A percentile compares a stretch with the other conserved stretches of the same genome.
phyloP scores from a whole-genome alignment of 2,329 filamentous ascomycete species.

The Fusarium dimerum region DNA sequence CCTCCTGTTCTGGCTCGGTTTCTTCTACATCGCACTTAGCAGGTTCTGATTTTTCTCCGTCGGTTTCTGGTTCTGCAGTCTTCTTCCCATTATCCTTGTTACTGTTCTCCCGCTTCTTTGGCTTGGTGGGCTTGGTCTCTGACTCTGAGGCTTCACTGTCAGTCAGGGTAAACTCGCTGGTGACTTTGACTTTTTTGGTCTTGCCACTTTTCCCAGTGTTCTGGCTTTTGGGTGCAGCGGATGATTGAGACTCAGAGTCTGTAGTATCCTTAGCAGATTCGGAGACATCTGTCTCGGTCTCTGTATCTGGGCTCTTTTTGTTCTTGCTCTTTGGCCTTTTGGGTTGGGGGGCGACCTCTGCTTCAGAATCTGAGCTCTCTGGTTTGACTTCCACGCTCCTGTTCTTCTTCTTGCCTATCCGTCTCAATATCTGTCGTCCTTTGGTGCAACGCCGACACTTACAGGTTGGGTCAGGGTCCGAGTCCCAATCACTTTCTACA shows the following conservation, averaged over 20 bases:
- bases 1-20: constrained; percentile 5
- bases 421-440: constrained; percentile 22
- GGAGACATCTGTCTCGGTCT: constrained; percentile 27
- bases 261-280: constrained; percentile 23
- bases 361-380: constrained; percentile 23
- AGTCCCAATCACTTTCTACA: constrained; percentile 30
- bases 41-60: constrained; percentile 18
- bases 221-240: constrained; percentile 16
- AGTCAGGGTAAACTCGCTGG: constrained; percentile 1
- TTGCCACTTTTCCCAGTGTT: constrained; percentile 14
- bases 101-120: constrained; percentile 13
- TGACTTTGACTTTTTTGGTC: constrained; percentile 11
- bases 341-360: constrained; percentile 16
- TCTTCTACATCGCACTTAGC: constrained; percentile 15
- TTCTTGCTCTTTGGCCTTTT: constrained; percentile 17
- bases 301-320: constrained; percentile 23
- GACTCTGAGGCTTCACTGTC: constrained; percentile 17
- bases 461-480: constrained; percentile 37
- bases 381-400: constrained; percentile 6
- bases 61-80: constrained; percentile 9
- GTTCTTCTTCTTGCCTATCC: constrained; percentile 21
- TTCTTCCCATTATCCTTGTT: constrained; percentile 13
- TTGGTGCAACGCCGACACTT: constrained; percentile 28
- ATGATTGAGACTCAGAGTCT: constrained; percentile 17
- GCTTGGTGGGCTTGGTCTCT: constrained; percentile 14